phyloP scores from a whole-genome alignment of 2,329 filamentous ascomycete genomes.

The Capronia epimyces region DNA sequence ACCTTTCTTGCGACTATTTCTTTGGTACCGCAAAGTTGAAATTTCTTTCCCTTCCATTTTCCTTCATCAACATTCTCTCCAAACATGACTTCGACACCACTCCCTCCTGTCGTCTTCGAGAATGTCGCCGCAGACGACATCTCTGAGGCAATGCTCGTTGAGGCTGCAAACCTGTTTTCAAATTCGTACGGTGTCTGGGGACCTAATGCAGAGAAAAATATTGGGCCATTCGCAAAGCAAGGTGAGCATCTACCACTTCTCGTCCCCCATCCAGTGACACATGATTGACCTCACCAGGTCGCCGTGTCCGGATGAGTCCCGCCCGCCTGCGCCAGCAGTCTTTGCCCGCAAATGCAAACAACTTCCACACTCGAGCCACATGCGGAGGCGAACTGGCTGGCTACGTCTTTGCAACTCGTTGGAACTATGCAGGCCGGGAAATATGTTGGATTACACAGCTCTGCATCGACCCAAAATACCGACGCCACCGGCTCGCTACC shows the following conservation, averaged over 20 bases:
- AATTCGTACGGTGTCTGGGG: conserved; percentile 36
- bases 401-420: conserved; percentile 1
- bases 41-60: not conserved
- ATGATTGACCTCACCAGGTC: not conserved
- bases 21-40: not conserved
- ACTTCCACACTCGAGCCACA: not conserved
- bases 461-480: conserved; percentile 2
- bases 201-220: conserved; percentile 3
- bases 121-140: conserved; percentile 30
- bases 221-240: conserved; percentile 9
- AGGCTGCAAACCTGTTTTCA: conserved; percentile 34
- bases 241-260: not conserved
- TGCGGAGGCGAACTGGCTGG: not conserved
- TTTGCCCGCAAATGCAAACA: not conserved
- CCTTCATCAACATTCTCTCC: not conserved
- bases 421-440: not conserved
- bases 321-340: not conserved
- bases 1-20: not conserved
- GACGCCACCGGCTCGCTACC: conserved; percentile 4
- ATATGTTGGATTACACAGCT: conserved; percentile 9
- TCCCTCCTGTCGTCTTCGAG: conserved; percentile 26
- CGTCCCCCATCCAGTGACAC: not conserved
- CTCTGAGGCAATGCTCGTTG: conserved; percentile 35
- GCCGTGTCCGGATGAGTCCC: conserved; percentile 3
- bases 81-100: not conserved